Base-by-base conservation (phyloP, 768 basidiomycete genomes). In the Amanita rimosa region DNA sequence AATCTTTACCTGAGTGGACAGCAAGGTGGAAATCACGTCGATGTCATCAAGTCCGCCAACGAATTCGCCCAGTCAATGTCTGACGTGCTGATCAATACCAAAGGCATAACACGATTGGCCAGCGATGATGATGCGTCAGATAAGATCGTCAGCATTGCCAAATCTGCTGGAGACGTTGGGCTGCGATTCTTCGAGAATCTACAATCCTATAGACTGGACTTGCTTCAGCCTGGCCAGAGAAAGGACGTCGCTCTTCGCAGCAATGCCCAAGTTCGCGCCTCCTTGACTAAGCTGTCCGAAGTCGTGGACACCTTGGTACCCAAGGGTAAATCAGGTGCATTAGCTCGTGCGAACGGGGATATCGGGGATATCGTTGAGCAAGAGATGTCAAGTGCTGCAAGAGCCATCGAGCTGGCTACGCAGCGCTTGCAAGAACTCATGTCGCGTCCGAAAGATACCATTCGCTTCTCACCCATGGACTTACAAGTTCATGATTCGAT, bases 401-500 rank as follows among this genome's bases (percentile, higher is more conserved):
- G 77, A 49, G 93, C 95, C 4, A 99, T 99, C 64, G 96, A 95
- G 61, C 75, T 76, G 22, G 96, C 96, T 7, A 98, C 94, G 0
- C 76, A 81, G 60, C 85, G 92, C 36, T 66, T 99, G 22, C 89
- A 95, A 63, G 77, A 84, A 55, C 83, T 99, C 62, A 96, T 97
- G 77, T 71, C 83, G 21, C 85, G 93, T 24, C 93, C 93, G 3
- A 84, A 83, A 52, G 92, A 96, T 64, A 78, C 85, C 0, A 73
- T 74, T n/a, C 81, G 89, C 46, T 91, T 84, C 74, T 91, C 80
- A 52, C 87, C 91, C 6, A 75, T 97, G 48, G 95, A 99, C 61
- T 64, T 98, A 3, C 89, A 97, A 64, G 95, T 99, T 39, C 96
- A 99, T 70, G 96, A 99, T 63, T 89, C 96, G 10, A 99, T 99